Base-by-base conservation (phyloP, 345 rosid genomes). In the Kernera saxatilis region DNA sequence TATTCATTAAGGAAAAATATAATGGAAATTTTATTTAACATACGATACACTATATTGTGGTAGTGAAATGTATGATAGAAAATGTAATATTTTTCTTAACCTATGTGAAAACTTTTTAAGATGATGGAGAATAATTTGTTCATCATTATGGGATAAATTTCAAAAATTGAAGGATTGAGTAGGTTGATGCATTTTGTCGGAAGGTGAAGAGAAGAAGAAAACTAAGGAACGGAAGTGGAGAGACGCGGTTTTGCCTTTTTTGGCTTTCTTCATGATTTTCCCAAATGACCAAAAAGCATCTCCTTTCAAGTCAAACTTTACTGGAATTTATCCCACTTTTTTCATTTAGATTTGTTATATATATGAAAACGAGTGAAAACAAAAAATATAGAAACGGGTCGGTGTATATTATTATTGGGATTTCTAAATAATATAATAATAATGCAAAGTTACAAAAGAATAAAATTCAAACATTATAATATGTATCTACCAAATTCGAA, bases 221-320 rank as follows among this genome's bases (percentile, higher is more conserved):
- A 67, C 53, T 43, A 45, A 25, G 48, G 18, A 69, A 57, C 45
- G 66, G 19, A 69, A 70, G 35, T 17, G 37, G 4, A 61, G 4
- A 61, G 36, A 63, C 69, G 55, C 69, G 63, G 35, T 44, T 55
- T 62, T 22, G 22, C 54, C 27, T 53, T 51, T 63, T 61, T n/a
- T n/a, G n/a, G n/a, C n/a, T n/a, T n/a, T 8, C 29, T 59, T 48
- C 74, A 60, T 71, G 5, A 17, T 71, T 41, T 50, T 51, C 35
- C 19, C 35, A 51, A 61, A 44, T 51, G 54, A 62, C 33, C 63
- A 35, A 64, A 71, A 62, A 22, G 3, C 30, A 72, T 55, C n/a
- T 71, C 22, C 22, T 29, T 53, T 17, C 9, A 2, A 53, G 70
- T 64, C 56, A 55, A 72, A 33, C 32, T 33, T 23, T 33, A 1